phyloP scores from a whole-genome alignment of 1,284 basidiomycete genomes.

The Ganoderma lingzhi region DNA sequence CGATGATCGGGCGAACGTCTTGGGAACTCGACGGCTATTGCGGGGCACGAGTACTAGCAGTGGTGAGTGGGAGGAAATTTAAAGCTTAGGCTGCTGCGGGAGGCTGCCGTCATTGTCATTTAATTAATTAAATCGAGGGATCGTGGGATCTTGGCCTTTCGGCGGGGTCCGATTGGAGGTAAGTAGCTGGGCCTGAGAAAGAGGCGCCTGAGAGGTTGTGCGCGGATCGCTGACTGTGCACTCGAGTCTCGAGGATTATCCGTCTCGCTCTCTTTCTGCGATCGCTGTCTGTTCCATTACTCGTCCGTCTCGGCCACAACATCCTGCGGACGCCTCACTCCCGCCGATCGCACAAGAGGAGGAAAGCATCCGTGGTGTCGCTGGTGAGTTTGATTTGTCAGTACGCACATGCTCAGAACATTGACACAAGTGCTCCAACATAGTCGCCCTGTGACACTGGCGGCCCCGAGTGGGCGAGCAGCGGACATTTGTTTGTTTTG shows the following conservation, averaged over 20 bases:
- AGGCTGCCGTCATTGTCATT: background rate
- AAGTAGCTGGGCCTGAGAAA: constrained; percentile 10
- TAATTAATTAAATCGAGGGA: constrained; percentile 20
- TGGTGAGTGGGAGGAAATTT: constrained; percentile 1
- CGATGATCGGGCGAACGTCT: constrained; percentile 14
- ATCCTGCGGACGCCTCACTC: constrained; percentile 15
- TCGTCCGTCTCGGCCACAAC: background rate
- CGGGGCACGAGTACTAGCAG: background rate
- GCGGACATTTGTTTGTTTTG: constrained; percentile 25
- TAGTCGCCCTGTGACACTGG: constrained; percentile 12
- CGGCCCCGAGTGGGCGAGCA: constrained; percentile 16
- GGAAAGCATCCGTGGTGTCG: background rate
- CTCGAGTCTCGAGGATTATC: constrained; percentile 29
- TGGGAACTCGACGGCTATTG: background rate
- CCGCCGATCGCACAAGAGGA: constrained; percentile 23
- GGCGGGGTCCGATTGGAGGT: constrained; percentile 11
- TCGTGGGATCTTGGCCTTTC: constrained; percentile 1
- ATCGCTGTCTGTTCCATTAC: background rate
- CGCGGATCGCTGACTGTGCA: constrained; percentile 14
- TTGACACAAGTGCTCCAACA: background rate
- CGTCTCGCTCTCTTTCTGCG: constrained; percentile 15
- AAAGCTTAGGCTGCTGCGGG: background rate
- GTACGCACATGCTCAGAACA: constrained; percentile 2
- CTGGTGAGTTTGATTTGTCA: constrained; percentile 11
- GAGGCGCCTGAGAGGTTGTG: background rate